Evolutionary conservation across 1,139 yeast species (phyloP), one percentile per base, ranked within the genome.

Genomic region (Yamadazyma siamensis): DNA sequence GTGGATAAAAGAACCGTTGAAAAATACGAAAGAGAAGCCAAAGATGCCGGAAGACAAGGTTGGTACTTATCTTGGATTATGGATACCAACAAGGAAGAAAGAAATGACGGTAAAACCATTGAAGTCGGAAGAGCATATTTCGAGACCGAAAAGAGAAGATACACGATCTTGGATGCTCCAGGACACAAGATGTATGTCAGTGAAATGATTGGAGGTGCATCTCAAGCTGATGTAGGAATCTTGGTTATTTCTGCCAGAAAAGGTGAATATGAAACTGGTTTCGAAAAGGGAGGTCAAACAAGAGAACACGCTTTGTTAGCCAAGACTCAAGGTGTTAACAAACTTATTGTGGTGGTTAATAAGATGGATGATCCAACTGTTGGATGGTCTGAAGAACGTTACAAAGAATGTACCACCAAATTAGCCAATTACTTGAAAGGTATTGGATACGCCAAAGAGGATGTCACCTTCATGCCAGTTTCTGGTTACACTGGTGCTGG

Each of bases 351-450:
- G 41, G 97, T 84, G 35, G 91, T 94, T 47, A 91, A 91, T 71
- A 91, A 91, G 77, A 91, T 91, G 98, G 99, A 91, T 63, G 99
- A 91, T 56, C 84, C 96, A 34, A 91, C 98, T 30, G 99, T 91
- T 29, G 66, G 61, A 43, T 91, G 99, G 99, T 84, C 96, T 26
- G 77, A 89, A 65, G 95, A 85, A 58, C 84, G 99, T 65, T 91
- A 87, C 61, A 88, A 85, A 51, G 98, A 91, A 67, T 91, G 98
- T 75, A 88, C 86, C 43, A 63, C 77, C 46, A 91, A 89, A 61
- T 70, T 94, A 47, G 77, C 78, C 19, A 54, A 59, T 32, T 91
- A 80, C 71, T 75, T 91, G 58, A 87, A 78, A 66, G 95, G 89
- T 49, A 83, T 89, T 52, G 98, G 98, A 31, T 91, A 87, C 67